A percentile compares a stretch with the other conserved stretches of the same genome.
phyloP scores from a whole-genome alignment of 768 basidiomycete genomes.

The Kwoniella sp. region DNA sequence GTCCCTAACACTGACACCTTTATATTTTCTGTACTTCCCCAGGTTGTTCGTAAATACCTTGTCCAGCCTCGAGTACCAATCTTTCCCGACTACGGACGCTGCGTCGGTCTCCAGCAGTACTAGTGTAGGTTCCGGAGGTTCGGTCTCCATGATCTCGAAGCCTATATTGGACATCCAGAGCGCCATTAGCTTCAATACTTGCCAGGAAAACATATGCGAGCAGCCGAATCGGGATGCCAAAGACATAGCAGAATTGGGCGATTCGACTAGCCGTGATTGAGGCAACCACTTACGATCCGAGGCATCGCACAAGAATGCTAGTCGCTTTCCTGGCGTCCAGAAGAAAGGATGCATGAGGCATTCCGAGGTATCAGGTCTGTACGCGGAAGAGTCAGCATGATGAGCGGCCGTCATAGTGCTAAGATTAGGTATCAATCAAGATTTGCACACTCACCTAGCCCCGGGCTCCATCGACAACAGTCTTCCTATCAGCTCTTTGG shows the following conservation, averaged over 20 bases:
- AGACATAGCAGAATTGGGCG: too few species aligned
- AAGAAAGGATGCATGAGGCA: conserved; percentile 93
- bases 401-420: too few species aligned
- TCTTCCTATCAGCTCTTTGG: conserved; percentile 70
- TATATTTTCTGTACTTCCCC: conserved; percentile 97
- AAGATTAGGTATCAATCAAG: not conserved
- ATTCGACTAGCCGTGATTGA: too few species aligned
- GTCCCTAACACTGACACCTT: conserved; percentile 87
- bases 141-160: conserved; percentile 96
- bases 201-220: too few species aligned
- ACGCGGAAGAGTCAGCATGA: not conserved
- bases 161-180: conserved; percentile 30
- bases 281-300: conserved; percentile 77
- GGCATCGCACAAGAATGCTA: conserved; percentile 94
- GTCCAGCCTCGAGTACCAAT: conserved; percentile 87
- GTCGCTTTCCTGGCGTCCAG: conserved; percentile 83
- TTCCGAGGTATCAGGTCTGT: conserved; percentile 82
- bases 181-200: too few species aligned
- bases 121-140: conserved; percentile 78
- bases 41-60: conserved; percentile 88
- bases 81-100: conserved; percentile 67
- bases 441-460: conserved; percentile 64
- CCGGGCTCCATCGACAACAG: conserved; percentile 81
- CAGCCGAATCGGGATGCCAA: too few species aligned
- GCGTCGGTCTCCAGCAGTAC: conserved; percentile 74